A percentile compares a stretch with the other conserved stretches of the same genome.
phyloP scores from a whole-genome alignment of 2,329 filamentous ascomycete species.

The Sclerotinia trifoliorum region DNA sequence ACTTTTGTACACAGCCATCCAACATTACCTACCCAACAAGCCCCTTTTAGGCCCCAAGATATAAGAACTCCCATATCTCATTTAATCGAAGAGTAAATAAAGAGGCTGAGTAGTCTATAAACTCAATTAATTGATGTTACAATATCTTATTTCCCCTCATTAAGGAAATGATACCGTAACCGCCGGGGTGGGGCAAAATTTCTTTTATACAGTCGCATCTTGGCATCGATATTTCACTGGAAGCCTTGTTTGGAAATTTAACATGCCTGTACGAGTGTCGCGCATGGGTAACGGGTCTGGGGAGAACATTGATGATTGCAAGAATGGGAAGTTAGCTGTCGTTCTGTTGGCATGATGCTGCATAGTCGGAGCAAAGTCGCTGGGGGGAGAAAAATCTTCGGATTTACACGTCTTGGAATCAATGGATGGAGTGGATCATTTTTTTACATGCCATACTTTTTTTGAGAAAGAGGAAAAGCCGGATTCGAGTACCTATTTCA shows the following conservation, averaged over 20 bases:
- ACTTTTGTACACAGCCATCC: neutral
- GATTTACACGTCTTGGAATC: neutral
- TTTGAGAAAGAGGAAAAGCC: too few species aligned
- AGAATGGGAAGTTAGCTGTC: neutral
- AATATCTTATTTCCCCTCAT: neutral
- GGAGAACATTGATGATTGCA: neutral
- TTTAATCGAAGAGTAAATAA: neutral
- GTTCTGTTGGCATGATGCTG: neutral
- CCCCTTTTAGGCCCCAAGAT: neutral
- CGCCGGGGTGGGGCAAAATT: slow-evolving; percentile 8
- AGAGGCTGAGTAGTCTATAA: neutral
- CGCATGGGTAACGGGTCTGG: neutral
- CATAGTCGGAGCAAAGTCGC: neutral
- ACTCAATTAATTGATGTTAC: too few species aligned
- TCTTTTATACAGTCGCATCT: neutral
- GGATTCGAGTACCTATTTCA: neutral
- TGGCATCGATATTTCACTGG: neutral
- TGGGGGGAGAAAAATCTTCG: too few species aligned
- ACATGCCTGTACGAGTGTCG: neutral
- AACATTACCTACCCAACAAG: neutral
- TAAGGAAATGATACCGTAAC: neutral
- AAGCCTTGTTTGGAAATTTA: neutral
- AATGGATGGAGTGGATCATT: neutral
- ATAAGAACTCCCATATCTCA: neutral
- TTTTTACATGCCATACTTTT: neutral